Evolutionary conservation across 2,329 filamentous ascomycete species (phyloP).

Genomic region (Helotiales sp.): DNA sequence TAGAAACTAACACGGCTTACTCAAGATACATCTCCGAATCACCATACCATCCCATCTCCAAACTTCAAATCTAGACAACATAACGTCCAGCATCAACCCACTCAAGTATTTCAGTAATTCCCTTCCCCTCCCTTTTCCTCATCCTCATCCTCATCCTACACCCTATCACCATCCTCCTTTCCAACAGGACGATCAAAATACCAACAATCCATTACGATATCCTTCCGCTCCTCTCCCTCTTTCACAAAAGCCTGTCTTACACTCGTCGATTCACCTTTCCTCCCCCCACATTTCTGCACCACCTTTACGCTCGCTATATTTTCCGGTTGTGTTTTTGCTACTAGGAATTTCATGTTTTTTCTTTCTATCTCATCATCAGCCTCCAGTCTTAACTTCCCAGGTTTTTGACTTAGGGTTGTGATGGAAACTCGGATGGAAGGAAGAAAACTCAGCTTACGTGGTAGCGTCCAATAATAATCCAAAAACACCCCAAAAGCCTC

Average conservation of each 20-base stretch:
- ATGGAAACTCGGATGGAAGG: background rate
- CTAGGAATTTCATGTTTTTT: conserved; percentile 19
- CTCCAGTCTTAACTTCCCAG: no score
- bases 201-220: conserved; percentile 23
- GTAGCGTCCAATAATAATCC: conserved; percentile 21
- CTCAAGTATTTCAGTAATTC: no score
- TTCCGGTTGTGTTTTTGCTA: conserved; percentile 22
- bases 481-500: conserved; percentile 25
- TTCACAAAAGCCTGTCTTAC: background rate
- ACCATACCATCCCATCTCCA: no score
- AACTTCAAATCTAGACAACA: no score
- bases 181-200: conserved; percentile 26
- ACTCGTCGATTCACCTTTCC: conserved; percentile 16
- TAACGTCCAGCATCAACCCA: no score
- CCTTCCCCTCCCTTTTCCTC: no score
- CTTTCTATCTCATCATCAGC: conserved; percentile 11
- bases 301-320: conserved; percentile 22
- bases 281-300: conserved; percentile 20
- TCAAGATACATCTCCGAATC: no score
- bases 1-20: no score
- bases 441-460: conserved; percentile 9
- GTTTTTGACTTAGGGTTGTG: no score
- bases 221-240: conserved; percentile 7
- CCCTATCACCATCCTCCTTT: no score
- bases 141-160: no score